Conservation (phyloP, 805 yeast genomes). For the Candida insectorum region DNA sequence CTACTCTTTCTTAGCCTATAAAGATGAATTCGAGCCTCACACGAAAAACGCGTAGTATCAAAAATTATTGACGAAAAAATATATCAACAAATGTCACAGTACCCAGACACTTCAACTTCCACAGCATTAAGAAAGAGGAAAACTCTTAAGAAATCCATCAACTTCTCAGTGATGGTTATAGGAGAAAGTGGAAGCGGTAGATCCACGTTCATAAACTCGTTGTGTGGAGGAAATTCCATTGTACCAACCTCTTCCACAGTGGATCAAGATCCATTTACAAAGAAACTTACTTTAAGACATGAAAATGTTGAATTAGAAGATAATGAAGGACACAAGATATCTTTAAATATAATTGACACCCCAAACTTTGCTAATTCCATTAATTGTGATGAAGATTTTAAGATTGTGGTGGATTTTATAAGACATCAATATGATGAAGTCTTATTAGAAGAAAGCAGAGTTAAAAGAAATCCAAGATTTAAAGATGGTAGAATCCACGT, state of each 20-base stretch:
- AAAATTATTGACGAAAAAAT: background rate
- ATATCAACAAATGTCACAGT: conserved; percentile 4
- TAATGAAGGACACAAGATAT: conserved; percentile 80
- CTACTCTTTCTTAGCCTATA: too few relatives aligned
- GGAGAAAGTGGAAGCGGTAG: conserved; percentile 89
- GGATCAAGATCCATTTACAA: conserved; percentile 49
- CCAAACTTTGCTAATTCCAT: conserved; percentile 80
- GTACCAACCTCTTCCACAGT: conserved; percentile 68
- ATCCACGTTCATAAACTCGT: conserved; percentile 87
- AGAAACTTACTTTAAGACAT: conserved; percentile 60
- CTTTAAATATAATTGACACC: conserved; percentile 72
- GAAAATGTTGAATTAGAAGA: conserved; percentile 84
- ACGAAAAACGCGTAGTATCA: background rate
- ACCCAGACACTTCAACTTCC: conserved; percentile 28
- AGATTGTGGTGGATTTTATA: conserved; percentile 69
- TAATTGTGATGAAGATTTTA: conserved; percentile 65
- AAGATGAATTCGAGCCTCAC: too few relatives aligned
- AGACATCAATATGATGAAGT: conserved; percentile 84
- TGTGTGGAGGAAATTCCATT: conserved; percentile 79
- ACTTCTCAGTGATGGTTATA: conserved; percentile 80
- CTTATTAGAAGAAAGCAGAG: conserved; percentile 73
- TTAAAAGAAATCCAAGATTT: conserved; percentile 80
- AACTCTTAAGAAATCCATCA: conserved; percentile 77
- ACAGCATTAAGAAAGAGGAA: conserved; percentile 60
- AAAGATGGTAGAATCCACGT: conserved; percentile 82